Percentiles rank a stretch among this genome's conserved stretches.
Evolutionary conservation across 23 red algal genomes (phyloP).

Genomic region (Gracilaria gracilis): DNA sequence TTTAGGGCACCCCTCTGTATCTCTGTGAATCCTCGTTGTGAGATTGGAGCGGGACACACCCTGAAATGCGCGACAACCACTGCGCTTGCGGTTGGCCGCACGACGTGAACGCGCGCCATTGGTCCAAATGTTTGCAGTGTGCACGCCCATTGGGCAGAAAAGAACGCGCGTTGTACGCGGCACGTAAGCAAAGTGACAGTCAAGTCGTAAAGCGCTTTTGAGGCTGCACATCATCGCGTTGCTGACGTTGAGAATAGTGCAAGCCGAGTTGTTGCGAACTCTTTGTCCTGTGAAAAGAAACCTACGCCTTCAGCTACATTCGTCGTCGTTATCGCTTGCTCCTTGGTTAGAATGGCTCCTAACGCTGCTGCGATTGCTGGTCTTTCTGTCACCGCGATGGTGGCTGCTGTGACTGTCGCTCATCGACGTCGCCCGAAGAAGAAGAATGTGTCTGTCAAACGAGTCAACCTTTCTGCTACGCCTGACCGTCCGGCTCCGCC

Average conservation of each 20-base stretch:
- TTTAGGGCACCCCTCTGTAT: no score
- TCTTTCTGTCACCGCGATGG: background rate
- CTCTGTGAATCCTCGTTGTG: no score
- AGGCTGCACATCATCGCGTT: no score
- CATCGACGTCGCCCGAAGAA: background rate
- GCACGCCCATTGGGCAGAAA: background rate
- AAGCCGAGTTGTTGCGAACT: no score
- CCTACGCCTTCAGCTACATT: background rate
- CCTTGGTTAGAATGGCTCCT: background rate
- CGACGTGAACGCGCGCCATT: background rate
- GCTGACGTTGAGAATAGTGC: no score
- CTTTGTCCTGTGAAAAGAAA: no score
- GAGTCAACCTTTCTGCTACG: background rate
- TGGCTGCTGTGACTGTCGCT: background rate
- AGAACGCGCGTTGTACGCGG: background rate
- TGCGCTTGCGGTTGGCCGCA: no score
- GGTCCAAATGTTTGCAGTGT: background rate
- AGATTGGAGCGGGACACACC: no score
- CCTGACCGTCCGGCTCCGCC: background rate
- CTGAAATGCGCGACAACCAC: no score
- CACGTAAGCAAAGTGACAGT: background rate
- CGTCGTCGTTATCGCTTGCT: background rate
- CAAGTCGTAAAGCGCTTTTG: no score
- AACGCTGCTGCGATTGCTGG: slow-evolving; percentile 11
- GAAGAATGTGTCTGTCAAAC: background rate